phyloP scores from a whole-genome alignment of 2,329 filamentous ascomycete genomes.

The Acrodontium crateriforme region DNA sequence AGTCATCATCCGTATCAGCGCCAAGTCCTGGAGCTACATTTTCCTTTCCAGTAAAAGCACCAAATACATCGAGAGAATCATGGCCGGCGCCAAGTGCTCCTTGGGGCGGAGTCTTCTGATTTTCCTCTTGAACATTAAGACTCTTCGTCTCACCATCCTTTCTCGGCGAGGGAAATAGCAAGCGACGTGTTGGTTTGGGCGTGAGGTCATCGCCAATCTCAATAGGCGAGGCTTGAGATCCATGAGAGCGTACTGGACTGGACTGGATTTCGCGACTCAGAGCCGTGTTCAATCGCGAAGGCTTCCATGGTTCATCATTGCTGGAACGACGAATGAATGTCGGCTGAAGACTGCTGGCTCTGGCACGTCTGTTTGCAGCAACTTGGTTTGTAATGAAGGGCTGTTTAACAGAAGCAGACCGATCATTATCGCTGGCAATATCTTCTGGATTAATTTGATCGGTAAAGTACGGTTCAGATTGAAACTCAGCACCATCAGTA shows the following conservation, averaged over 20 bases:
- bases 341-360: constrained; percentile 36
- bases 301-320: constrained; percentile 20
- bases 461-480: constrained; percentile 20
- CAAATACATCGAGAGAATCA: constrained; percentile 16
- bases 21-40: constrained; percentile 34
- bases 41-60: constrained; percentile 41
- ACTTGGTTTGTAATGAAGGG: constrained; percentile 4
- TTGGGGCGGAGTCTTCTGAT: constrained; percentile 4
- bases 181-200: constrained; percentile 50
- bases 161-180: constrained; percentile 65
- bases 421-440: background rate
- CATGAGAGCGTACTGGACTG: constrained; percentile 41
- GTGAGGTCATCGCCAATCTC: constrained; percentile 38
- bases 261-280: constrained; percentile 45
- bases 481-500: constrained; percentile 18
- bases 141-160: constrained; percentile 50
- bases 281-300: constrained; percentile 20
- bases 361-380: constrained; percentile 22
- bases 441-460: constrained; percentile 17
- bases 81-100: constrained; percentile 6
- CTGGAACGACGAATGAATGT: constrained; percentile 10
- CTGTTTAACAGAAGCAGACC: too few species aligned
- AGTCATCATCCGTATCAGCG: constrained; percentile 31
- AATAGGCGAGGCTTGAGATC: constrained; percentile 33
- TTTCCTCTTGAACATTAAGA: constrained; percentile 46